Conservation (phyloP, 2,329 filamentous ascomycete genomes). For the Colletotrichum incanum region DNA sequence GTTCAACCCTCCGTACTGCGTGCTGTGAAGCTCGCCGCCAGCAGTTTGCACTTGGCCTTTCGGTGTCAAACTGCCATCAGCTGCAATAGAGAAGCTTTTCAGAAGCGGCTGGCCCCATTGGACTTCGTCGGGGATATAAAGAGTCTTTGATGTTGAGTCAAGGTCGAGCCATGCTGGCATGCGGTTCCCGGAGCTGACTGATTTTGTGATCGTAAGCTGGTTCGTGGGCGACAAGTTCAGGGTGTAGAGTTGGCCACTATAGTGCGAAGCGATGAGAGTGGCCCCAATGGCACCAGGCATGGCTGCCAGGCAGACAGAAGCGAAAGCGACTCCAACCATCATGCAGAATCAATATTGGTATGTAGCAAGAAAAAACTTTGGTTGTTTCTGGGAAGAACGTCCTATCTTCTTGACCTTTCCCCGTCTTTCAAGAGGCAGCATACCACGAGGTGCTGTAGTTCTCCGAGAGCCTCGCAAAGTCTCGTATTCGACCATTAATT, state of each 20-base stretch:
- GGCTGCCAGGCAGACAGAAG: background rate
- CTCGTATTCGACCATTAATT: background rate
- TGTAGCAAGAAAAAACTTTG: background rate
- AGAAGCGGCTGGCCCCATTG: constrained; percentile 55
- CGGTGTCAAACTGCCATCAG: constrained; percentile 52
- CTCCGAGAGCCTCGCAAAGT: background rate
- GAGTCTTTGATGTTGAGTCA: constrained; percentile 49
- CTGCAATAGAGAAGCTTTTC: constrained; percentile 52
- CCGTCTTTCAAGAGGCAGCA: background rate
- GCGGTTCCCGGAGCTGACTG: constrained; percentile 51
- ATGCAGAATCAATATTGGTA: background rate
- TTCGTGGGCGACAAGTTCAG: constrained; percentile 50
- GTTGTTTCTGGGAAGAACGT: background rate
- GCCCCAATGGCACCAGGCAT: background rate
- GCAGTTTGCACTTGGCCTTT: constrained; percentile 51
- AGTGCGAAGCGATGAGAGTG: constrained; percentile 57
- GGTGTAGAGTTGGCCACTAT: constrained; percentile 57
- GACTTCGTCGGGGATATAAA: constrained; percentile 58
- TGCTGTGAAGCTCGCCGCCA: constrained; percentile 59
- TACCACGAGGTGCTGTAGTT: background rate
- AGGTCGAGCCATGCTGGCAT: constrained; percentile 58
- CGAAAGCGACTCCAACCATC: background rate
- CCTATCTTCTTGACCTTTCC: background rate
- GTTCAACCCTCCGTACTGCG: constrained; percentile 56
- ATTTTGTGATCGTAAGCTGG: constrained; percentile 49